Evolutionary conservation across 148 eudicot species (phyloP), one percentile per base, ranked within the genome.

Genomic region (Nepenthes gracilis): DNA sequence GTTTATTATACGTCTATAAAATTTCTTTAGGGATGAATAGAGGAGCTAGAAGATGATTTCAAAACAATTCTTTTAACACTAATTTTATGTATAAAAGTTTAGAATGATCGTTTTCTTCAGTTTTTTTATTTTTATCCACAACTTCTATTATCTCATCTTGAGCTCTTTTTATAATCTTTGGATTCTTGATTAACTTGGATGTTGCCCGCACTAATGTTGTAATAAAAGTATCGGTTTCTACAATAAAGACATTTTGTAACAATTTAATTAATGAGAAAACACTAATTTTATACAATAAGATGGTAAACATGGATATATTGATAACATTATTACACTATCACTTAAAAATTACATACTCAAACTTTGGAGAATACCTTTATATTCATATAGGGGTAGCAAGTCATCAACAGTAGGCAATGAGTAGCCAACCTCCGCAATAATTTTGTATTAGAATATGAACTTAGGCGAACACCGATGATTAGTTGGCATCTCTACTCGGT

Each of bases 21-120:
- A 72, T 65, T 59, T 62, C 52, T 7, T 60, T 71, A 2, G 77
- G 77, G 33, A 66, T 53, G 12, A 69, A 58, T 35, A 73, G 36
- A 36, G 81, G 77, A 32, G 62, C 53, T 12, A 77, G 60, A 50
- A 72, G 81, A 59, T 77, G 71, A 36, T 69, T 40, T 45, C 77
- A 55, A 36, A 77, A 58, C 0, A 70, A 62, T 60, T 77, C 81
- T 60, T 69, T 77, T 36, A 77, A 63, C 55, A 77, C 77, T 2
- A 77, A 77, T 56, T 66, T 73, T 63, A 73, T 43, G 67, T 77
- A 77, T 50, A 15, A 15, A 72, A 73, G 69, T 36, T 59, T 65
- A 56, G 59, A 77, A 33, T 73, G 35, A 35, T 77, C 81, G 0
- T 69, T 71, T 64, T 72, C 77, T 1, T 36, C n/a, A 37, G 67